Evolutionary conservation across 2,329 filamentous ascomycete genomes (phyloP), one percentile per base, ranked within the genome.

Genomic region (Talaromyces sp.): DNA sequence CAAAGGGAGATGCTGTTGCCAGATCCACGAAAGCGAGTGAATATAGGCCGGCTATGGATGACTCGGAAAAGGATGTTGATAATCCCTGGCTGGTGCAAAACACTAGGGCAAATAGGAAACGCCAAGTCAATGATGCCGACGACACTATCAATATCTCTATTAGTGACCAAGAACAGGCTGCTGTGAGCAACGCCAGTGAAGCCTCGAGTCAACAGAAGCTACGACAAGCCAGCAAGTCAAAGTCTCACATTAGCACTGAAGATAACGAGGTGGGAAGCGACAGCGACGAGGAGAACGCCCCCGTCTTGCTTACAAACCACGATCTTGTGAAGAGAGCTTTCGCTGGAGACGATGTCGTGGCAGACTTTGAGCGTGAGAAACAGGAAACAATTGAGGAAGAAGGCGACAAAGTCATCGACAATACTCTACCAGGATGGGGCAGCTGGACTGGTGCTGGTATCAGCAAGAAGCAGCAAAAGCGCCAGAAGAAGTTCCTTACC

Each of bases 351-450:
- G 91, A 97, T 74, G 91, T 96, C 1, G 87, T 90, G 9, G 86
- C 86, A 54, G 89, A 93, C 45, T 99, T 98, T 74, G 86, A 87
- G 65, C 84, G 84, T 43, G 93, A 98, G 74, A 98, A 98, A 80
- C 84, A 83, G 16, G 86, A 87, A 59, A 82, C 86, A 1, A 86
- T 87, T 19, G 84, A 86, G 35, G 90, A 91, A 19, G 93, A 97
- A 76, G 92, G 90, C 70, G 91, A 96, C 73, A 90, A 95, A 78
- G 82, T 92, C 64, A 80, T 93, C 35, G 92, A 94, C 75, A 90
- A 90, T 69, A 90, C 91, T n/a, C 84, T 99, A 6, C 93, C 93
- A 0, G 95, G 95, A 54, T 99, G 95, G 95, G 95, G 95, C 69
- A 89, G 85, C 72, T 97, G 95, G 95, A 86, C 90, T 5, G 95